These are phyloP conservation scores for Casaregolazyma suthepensis DNA, from an alignment of 1,139 yeast species.

Conservation along the genomic window DNA sequence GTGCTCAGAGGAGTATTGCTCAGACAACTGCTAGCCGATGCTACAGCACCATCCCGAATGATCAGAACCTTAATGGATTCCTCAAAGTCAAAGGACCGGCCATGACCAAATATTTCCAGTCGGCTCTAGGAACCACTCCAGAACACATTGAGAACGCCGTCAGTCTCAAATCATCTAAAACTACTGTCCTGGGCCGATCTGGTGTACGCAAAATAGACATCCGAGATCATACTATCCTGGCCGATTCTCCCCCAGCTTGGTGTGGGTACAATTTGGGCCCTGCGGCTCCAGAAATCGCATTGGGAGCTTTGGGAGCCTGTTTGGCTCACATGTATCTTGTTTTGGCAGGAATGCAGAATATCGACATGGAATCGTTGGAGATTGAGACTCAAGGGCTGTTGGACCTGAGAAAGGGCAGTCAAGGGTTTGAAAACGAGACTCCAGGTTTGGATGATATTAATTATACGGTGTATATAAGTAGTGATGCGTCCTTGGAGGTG, in stretches of 20 bases:
- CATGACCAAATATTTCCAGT: slow-evolving; percentile 11
- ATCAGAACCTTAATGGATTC: slow-evolving; percentile 10
- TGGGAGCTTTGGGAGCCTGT: slow-evolving; percentile 14
- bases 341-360: slow-evolving; percentile 11
- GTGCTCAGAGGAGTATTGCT: no score
- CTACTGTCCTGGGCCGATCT: slow-evolving; percentile 11
- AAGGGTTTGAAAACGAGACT: slow-evolving; percentile 12
- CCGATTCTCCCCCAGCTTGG: slow-evolving; percentile 14
- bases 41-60: neutral
- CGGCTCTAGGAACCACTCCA: slow-evolving; percentile 10
- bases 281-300: slow-evolving; percentile 12
- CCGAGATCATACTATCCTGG: slow-evolving; percentile 12
- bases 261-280: slow-evolving; percentile 13
- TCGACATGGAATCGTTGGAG: slow-evolving; percentile 8
- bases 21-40: no score
- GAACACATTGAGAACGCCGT: slow-evolving; percentile 12
- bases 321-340: slow-evolving; percentile 14
- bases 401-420: slow-evolving; percentile 12
- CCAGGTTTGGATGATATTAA: slow-evolving; percentile 12
- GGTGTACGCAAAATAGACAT: slow-evolving; percentile 11
- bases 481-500: neutral
- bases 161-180: slow-evolving; percentile 3
- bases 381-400: slow-evolving; percentile 10
- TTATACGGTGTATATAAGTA: slow-evolving; percentile 9
- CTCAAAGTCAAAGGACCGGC: slow-evolving; percentile 13